phyloP scores from a whole-genome alignment of 1,284 basidiomycete genomes.

The Sanghuangporus weigelae region DNA sequence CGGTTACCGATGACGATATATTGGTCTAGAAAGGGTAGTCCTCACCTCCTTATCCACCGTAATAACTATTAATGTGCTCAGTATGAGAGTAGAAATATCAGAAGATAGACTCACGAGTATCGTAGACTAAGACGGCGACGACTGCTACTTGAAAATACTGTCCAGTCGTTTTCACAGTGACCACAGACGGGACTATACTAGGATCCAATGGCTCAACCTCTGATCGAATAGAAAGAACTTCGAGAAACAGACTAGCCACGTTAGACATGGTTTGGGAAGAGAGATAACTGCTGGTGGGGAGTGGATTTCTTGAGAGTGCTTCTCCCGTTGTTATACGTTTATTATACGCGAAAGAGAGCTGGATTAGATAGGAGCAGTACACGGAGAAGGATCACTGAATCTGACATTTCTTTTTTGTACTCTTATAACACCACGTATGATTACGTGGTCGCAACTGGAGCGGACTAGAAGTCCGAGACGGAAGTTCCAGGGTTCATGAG shows the following conservation, averaged over 20 bases:
- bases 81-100: background rate
- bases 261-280: conserved; percentile 37
- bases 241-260: conserved; percentile 33
- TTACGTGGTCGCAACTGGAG: too few species aligned
- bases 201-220: background rate
- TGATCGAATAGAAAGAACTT: conserved; percentile 24
- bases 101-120: background rate
- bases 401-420: too few species aligned
- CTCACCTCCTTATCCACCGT: conserved; percentile 1
- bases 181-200: background rate
- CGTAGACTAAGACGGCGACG: background rate
- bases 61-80: background rate
- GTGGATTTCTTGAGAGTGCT: background rate
- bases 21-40: background rate
- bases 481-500: too few species aligned
- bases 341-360: background rate
- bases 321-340: background rate
- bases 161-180: background rate
- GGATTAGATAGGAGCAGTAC: background rate
- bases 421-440: too few species aligned
- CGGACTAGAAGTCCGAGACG: too few species aligned
- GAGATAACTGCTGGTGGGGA: background rate
- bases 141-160: background rate
- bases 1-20: background rate
- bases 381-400: background rate